Percentiles rank a stretch among this genome's conserved stretches.
phyloP scores from a whole-genome alignment of 495 filamentous ascomycete species.

The Penicillium steckii region DNA sequence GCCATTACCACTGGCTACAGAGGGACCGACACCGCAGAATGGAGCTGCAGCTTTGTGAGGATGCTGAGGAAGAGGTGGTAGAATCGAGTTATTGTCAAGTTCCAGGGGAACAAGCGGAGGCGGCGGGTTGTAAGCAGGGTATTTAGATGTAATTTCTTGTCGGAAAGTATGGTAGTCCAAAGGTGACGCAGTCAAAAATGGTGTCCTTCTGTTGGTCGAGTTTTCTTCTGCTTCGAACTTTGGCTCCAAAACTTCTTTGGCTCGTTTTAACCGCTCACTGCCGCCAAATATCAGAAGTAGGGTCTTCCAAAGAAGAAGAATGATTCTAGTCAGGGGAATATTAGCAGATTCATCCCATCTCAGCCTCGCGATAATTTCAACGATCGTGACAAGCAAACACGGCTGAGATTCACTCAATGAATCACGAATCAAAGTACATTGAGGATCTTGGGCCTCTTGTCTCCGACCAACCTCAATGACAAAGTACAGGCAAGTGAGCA shows the following conservation, averaged over 20 bases:
- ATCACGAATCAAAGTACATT: slow-evolving; percentile 34
- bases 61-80: slow-evolving; percentile 80
- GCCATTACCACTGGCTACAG: slow-evolving; percentile 47
- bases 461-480: slow-evolving; percentile 64
- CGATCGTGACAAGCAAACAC: slow-evolving; percentile 66
- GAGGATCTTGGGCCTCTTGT: slow-evolving; percentile 30
- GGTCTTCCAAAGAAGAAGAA: slow-evolving; percentile 88
- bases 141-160: slow-evolving; percentile 98
- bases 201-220: slow-evolving; percentile 36
- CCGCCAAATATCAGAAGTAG: slow-evolving; percentile 83
- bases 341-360: slow-evolving; percentile 82
- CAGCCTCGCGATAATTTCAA: slow-evolving; percentile 71
- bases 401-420: slow-evolving; percentile 55
- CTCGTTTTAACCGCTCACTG: slow-evolving; percentile 62
- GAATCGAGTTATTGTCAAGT: slow-evolving; percentile 82
- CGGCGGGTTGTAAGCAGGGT: slow-evolving; percentile 92
- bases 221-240: slow-evolving; percentile 31
- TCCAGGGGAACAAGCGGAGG: slow-evolving; percentile 81
- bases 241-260: slow-evolving; percentile 60
- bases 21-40: slow-evolving; percentile 43
- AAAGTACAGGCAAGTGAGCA: slow-evolving; percentile 69
- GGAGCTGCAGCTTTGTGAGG: slow-evolving; percentile 50
- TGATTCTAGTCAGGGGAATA: slow-evolving; percentile 64
- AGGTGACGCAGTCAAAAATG: slow-evolving; percentile 84
- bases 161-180: slow-evolving; percentile 95